Conservation (phyloP, 1,139 yeast genomes). For the Debaryomyces fabryi region DNA sequence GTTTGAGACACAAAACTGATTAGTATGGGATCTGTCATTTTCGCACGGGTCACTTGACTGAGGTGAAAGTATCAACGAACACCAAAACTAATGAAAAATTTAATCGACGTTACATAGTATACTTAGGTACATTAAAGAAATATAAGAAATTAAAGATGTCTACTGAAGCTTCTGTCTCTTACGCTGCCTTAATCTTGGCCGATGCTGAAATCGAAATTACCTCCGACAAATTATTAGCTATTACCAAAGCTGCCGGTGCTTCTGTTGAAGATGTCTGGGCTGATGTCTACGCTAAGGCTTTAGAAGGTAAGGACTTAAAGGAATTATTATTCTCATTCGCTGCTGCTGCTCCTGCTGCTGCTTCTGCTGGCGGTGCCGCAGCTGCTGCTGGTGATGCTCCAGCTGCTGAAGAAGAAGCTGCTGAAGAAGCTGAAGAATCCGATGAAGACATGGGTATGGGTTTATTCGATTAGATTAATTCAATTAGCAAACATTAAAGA, state of each 20-base stretch:
- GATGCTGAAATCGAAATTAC: conserved; percentile 81
- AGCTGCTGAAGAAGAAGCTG: conserved; percentile 58
- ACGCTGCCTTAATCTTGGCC: conserved; percentile 87
- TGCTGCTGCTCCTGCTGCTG: conserved; percentile 65
- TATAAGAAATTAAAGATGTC: conserved; percentile 52
- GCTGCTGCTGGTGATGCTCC: conserved; percentile 61
- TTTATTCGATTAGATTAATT: conserved; percentile 65
- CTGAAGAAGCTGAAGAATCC: conserved; percentile 58
- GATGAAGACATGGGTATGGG: conserved; percentile 86
- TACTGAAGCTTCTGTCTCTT: conserved; percentile 80
- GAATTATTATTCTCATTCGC: conserved; percentile 76
- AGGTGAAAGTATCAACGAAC: conserved; percentile 1
- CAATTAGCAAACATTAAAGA: conserved; percentile 5
- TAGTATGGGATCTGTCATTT: conserved; percentile 1
- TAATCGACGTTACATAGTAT: not conserved
- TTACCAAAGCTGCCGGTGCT: conserved; percentile 54
- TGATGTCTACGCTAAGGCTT: conserved; percentile 79
- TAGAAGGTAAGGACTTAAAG: conserved; percentile 76
- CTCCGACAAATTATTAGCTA: conserved; percentile 72
- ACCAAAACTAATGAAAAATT: conserved; percentile 4
- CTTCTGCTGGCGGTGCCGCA: conserved; percentile 58
- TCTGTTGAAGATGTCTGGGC: conserved; percentile 70
- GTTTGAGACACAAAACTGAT: not conserved
- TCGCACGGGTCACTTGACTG: not conserved
- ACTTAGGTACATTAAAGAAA: not conserved